phyloP scores from a whole-genome alignment of 768 basidiomycete species.

The Collybia nuda region DNA sequence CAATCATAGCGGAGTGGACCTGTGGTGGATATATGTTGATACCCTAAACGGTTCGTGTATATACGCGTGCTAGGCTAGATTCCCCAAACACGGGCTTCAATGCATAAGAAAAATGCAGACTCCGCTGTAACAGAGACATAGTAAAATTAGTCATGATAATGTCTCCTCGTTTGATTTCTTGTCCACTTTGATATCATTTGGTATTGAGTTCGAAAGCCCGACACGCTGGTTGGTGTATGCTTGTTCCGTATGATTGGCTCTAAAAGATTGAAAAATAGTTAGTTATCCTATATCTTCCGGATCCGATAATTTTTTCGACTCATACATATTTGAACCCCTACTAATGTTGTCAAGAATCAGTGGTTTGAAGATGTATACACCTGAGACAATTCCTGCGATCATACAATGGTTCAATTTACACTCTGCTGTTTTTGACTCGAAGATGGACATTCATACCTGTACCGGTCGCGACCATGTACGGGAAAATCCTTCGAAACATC shows the following conservation, averaged over 20 bases:
- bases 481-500: conserved; percentile 41
- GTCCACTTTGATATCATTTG: conserved; percentile 1
- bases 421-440: background rate
- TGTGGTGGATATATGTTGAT: no score
- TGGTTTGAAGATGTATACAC: conserved; percentile 68
- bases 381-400: conserved; percentile 53
- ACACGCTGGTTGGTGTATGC: background rate
- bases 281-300: background rate
- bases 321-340: conserved; percentile 8
- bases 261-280: conserved; percentile 5
- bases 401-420: background rate
- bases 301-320: background rate
- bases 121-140: background rate
- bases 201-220: background rate
- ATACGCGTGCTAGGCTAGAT: no score
- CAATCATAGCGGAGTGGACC: conserved; percentile 11
- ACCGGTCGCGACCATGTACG: conserved; percentile 54
- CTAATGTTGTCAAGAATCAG: conserved; percentile 25
- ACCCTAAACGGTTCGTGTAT: no score
- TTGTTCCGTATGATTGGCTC: conserved; percentile 3
- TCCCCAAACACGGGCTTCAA: background rate
- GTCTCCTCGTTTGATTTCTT: background rate
- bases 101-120: background rate
- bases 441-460: conserved; percentile 42
- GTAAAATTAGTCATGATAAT: background rate